Conservation (phyloP, 2,329 filamentous ascomycete genomes). For the Atkinsonella hypoxylon region DNA sequence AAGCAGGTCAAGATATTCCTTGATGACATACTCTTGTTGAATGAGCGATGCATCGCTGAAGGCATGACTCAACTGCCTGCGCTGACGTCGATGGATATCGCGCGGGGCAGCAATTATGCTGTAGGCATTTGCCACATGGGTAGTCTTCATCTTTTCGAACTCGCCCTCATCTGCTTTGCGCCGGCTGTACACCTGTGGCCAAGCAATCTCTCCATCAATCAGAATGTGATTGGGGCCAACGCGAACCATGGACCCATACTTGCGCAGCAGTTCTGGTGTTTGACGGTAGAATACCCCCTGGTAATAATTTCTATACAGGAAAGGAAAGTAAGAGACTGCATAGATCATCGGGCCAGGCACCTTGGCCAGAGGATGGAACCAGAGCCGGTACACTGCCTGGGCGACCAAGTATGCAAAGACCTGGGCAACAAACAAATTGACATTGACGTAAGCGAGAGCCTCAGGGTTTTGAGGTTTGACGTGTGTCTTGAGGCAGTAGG, state of each 20-base stretch:
- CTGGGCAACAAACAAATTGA: not conserved
- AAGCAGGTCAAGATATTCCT: constrained; percentile 16
- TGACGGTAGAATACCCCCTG: constrained; percentile 11
- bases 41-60: constrained; percentile 20
- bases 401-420: constrained; percentile 4
- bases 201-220: constrained; percentile 20
- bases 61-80: constrained; percentile 16
- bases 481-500: not conserved
- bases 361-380: constrained; percentile 19
- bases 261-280: constrained; percentile 11
- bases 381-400: constrained; percentile 13
- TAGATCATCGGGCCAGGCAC: constrained; percentile 17
- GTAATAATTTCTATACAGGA: constrained; percentile 11
- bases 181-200: constrained; percentile 21
- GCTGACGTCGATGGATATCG: constrained; percentile 11
- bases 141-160: constrained; percentile 5
- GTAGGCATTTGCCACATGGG: constrained; percentile 7
- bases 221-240: constrained; percentile 28
- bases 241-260: constrained; percentile 25
- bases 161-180: constrained; percentile 10
- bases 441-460: too few relatives aligned
- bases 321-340: constrained; percentile 11
- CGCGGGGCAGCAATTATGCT: constrained; percentile 9
- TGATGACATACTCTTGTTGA: constrained; percentile 18
- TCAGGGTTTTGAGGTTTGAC: not conserved